These are phyloP conservation scores for Fusarium protoensiforme DNA, from an alignment of 2,329 filamentous ascomycete species.

Conservation along the genomic window DNA sequence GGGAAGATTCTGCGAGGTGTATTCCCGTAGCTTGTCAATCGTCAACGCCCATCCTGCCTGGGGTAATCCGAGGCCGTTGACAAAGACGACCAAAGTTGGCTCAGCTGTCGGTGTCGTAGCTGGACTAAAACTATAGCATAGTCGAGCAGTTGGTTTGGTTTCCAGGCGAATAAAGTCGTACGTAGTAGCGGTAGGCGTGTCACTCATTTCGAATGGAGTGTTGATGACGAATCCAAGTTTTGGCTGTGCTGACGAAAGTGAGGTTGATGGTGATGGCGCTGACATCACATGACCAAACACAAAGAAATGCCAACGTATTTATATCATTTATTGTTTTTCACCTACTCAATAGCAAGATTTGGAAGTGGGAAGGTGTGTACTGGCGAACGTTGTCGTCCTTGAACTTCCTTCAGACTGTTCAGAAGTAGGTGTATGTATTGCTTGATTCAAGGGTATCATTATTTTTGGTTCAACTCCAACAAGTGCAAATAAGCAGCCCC, in stretches of 20 bases:
- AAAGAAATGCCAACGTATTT: neutral
- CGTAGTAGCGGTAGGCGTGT: rapidly evolving
- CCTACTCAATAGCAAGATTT: neutral
- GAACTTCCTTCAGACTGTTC: neutral
- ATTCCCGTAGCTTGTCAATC: constrained; percentile 10
- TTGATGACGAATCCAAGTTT: neutral
- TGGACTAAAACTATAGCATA: constrained; percentile 29
- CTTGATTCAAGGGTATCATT: neutral
- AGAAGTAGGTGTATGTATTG: neutral
- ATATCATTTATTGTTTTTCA: neutral
- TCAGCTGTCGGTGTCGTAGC: neutral
- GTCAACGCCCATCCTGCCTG: constrained; percentile 28
- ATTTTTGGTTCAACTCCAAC: neutral
- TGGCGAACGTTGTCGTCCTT: neutral
- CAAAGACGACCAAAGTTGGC: constrained; percentile 29
- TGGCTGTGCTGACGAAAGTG: neutral
- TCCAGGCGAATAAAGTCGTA: constrained; percentile 23
- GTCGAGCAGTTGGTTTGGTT: constrained; percentile 29
- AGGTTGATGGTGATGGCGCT: constrained; percentile 5
- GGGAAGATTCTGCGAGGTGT: constrained; percentile 33
- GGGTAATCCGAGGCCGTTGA: constrained; percentile 38
- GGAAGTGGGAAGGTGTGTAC: neutral
- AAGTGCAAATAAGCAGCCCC: neutral
- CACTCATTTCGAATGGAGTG: neutral
- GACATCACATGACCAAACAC: constrained; percentile 18